Conservation (phyloP, 192 early-diverging fungal genomes). For the Coemansia sp. region DNA sequence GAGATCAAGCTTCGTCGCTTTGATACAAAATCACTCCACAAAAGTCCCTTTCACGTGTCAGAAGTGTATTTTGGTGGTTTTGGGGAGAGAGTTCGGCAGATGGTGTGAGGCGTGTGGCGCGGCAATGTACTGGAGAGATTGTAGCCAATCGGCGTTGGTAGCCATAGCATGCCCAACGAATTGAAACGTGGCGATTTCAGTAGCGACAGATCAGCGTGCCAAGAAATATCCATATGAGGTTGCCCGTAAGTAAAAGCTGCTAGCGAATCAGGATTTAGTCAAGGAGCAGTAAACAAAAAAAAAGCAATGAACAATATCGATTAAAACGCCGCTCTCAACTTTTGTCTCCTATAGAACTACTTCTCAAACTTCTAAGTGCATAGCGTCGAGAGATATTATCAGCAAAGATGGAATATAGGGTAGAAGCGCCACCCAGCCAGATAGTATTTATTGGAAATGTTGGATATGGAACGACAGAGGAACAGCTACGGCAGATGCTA, state of each 20-base stretch:
- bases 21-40: neutral
- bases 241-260: neutral
- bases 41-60: neutral
- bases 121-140: neutral
- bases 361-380: neutral
- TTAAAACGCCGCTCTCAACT: neutral
- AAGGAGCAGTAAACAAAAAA: neutral
- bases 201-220: too few relatives aligned
- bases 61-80: neutral
- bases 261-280: neutral
- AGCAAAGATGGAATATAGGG: slow-evolving; percentile 25
- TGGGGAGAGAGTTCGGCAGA: neutral
- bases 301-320: neutral
- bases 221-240: neutral
- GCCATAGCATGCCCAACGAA: neutral
- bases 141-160: neutral
- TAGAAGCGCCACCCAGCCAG: slow-evolving; percentile 29
- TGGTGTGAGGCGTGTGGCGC: neutral
- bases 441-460: slow-evolving; percentile 72
- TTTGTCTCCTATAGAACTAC: too few relatives aligned
- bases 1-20: neutral
- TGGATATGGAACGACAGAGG: slow-evolving; percentile 88
- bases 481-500: slow-evolving; percentile 89
- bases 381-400: neutral
- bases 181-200: too few relatives aligned